These are phyloP conservation scores for Trichoderma citrinoviride DNA, from an alignment of 2,329 filamentous ascomycete genomes.

Conservation along the genomic window DNA sequence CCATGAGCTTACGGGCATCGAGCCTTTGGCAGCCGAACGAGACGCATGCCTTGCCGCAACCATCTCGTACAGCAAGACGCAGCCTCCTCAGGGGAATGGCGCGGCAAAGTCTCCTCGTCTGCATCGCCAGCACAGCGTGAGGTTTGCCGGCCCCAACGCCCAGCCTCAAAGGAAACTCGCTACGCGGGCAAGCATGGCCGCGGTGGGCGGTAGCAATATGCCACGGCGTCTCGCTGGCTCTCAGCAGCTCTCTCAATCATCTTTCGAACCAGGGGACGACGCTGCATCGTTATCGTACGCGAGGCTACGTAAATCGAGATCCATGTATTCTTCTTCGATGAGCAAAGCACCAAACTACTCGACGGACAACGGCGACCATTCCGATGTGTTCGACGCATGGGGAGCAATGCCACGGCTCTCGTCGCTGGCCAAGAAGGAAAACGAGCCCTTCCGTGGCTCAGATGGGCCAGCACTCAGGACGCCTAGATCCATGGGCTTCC, in stretches of 20 bases:
- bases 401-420: constrained; percentile 19
- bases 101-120: constrained; percentile 29
- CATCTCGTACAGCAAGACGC: constrained; percentile 56
- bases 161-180: constrained; percentile 32
- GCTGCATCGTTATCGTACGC: constrained; percentile 48
- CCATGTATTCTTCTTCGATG: constrained; percentile 46
- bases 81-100: constrained; percentile 41
- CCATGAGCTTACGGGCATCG: constrained; percentile 46
- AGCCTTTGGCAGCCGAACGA: constrained; percentile 49
- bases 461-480: constrained; percentile 36
- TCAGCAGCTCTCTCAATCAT: constrained; percentile 37
- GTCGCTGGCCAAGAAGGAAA: constrained; percentile 30
- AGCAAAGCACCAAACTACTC: constrained; percentile 19
- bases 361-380: constrained; percentile 20
- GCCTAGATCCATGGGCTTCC: constrained; percentile 57
- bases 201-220: neutral
- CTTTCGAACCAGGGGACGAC: constrained; percentile 49
- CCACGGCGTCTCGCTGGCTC: constrained; percentile 21
- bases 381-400: constrained; percentile 20
- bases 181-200: constrained; percentile 32
- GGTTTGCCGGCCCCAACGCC: constrained; percentile 46
- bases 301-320: constrained; percentile 53
- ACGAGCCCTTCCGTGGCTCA: constrained; percentile 27
- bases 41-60: constrained; percentile 63
- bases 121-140: constrained; percentile 53